Percentiles rank a stretch among this genome's conserved stretches.
phyloP scores from a whole-genome alignment of 345 rosid species.

The Psidium friedrichsthalianum region DNA sequence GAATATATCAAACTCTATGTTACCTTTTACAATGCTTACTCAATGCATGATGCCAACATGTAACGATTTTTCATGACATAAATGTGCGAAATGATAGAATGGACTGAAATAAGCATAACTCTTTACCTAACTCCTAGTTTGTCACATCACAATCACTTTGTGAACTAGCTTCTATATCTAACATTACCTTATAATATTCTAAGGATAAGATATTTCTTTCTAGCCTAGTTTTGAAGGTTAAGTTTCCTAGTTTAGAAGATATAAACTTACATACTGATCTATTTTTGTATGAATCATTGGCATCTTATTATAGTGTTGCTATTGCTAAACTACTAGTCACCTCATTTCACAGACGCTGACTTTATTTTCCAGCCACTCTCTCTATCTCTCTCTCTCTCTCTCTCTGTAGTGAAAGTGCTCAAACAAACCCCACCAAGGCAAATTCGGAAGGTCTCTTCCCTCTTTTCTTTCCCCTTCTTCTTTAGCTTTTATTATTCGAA shows the following conservation, averaged over 20 bases:
- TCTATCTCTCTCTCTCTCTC: not conserved
- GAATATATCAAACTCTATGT: not conserved
- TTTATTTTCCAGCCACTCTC: not conserved
- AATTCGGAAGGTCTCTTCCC: conserved; percentile 27
- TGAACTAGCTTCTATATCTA: not conserved
- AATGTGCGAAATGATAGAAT: not conserved
- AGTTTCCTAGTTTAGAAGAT: not conserved
- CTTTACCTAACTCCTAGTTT: not conserved
- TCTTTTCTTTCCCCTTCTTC: conserved; percentile 3
- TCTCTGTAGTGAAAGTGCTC: conserved; percentile 23
- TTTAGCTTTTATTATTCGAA: conserved; percentile 33
- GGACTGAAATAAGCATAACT: not conserved
- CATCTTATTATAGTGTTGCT: not conserved
- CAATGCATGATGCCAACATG: not conserved
- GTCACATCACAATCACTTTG: not conserved
- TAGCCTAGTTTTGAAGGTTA: not conserved
- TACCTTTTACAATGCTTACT: not conserved
- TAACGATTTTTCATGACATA: not conserved
- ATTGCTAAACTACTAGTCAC: not conserved
- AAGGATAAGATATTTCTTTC: not conserved
- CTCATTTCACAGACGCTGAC: not conserved
- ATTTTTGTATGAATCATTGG: not conserved
- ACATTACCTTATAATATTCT: not conserved
- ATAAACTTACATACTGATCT: not conserved
- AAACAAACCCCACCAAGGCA: conserved; percentile 36